phyloP scores from a whole-genome alignment of 495 filamentous ascomycete genomes.

The Penicillium paradoxum region DNA sequence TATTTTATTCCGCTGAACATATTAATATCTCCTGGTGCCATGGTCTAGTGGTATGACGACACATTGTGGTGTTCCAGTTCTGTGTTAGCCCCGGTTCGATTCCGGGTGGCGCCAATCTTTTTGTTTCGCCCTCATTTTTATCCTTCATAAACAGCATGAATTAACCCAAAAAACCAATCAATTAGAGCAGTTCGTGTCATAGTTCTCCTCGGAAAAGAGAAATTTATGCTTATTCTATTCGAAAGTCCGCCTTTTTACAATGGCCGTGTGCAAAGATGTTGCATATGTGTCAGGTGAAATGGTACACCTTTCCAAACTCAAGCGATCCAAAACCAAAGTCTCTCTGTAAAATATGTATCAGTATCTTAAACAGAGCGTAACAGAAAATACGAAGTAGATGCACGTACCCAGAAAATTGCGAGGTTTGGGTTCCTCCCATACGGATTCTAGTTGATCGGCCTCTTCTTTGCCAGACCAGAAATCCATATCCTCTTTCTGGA shows the following conservation, averaged over 20 bases:
- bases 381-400: not conserved
- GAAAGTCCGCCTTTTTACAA: too few species aligned
- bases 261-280: too few species aligned
- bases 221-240: too few species aligned
- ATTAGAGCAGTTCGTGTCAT: too few species aligned
- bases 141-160: too few species aligned
- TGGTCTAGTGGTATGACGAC: slow-evolving; percentile 8
- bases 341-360: not conserved
- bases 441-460: slow-evolving; percentile 15
- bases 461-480: slow-evolving; percentile 33
- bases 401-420: slow-evolving; percentile 21
- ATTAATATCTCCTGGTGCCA: slow-evolving; percentile 1
- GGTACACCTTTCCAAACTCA: not conserved
- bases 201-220: too few species aligned
- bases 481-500: slow-evolving; percentile 45
- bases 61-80: slow-evolving; percentile 5
- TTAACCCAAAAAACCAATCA: too few species aligned
- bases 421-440: slow-evolving; percentile 22
- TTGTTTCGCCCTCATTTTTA: too few species aligned
- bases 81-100: slow-evolving; percentile 1
- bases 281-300: too few species aligned
- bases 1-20: too few species aligned
- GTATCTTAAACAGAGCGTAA: not conserved
- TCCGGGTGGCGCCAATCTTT: not conserved
- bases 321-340: slow-evolving; percentile 3